phyloP scores from a whole-genome alignment of 2,329 filamentous ascomycete species.

The Ceratocystis lukuohia region DNA sequence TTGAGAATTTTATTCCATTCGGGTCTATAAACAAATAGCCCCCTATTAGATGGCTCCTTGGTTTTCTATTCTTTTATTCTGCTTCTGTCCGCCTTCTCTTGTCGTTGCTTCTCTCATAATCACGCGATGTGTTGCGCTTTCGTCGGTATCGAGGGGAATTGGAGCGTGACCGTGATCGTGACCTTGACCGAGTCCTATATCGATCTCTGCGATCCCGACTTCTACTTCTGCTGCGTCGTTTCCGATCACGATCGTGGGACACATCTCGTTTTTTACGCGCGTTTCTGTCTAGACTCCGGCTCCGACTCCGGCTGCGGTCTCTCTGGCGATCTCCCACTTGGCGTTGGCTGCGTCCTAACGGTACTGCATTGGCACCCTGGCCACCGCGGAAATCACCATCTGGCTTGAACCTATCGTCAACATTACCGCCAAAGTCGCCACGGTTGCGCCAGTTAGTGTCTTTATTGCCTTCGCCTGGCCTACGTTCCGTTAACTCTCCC shows the following conservation, averaged over 20 bases:
- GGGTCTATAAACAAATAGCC: neutral
- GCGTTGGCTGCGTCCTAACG: constrained; percentile 44
- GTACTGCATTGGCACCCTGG: constrained; percentile 57
- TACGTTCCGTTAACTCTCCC: constrained; percentile 48
- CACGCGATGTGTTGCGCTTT: constrained; percentile 41
- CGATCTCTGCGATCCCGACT: constrained; percentile 26
- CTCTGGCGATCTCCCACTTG: constrained; percentile 28
- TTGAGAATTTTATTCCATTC: neutral
- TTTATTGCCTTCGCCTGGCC: constrained; percentile 28
- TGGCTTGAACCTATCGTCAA: constrained; percentile 55
- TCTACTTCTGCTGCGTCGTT: constrained; percentile 21
- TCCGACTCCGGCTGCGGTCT: constrained; percentile 20
- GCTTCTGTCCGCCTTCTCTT: constrained; percentile 46
- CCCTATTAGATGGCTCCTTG: neutral
- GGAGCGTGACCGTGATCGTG: constrained; percentile 23
- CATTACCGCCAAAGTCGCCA: constrained; percentile 26
- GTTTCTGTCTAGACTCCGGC: constrained; percentile 5
- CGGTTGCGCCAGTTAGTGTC: constrained; percentile 23
- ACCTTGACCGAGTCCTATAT: constrained; percentile 25
- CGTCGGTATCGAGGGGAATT: constrained; percentile 25
- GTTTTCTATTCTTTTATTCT: constrained; percentile 21
- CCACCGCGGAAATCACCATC: constrained; percentile 39
- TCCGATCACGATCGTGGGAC: constrained; percentile 24
- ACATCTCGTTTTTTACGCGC: constrained; percentile 23
- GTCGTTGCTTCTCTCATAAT: constrained; percentile 41